Evolutionary conservation across 768 basidiomycete species (phyloP), one percentile per base, ranked within the genome.

Genomic region (Exidia glandulosa): DNA sequence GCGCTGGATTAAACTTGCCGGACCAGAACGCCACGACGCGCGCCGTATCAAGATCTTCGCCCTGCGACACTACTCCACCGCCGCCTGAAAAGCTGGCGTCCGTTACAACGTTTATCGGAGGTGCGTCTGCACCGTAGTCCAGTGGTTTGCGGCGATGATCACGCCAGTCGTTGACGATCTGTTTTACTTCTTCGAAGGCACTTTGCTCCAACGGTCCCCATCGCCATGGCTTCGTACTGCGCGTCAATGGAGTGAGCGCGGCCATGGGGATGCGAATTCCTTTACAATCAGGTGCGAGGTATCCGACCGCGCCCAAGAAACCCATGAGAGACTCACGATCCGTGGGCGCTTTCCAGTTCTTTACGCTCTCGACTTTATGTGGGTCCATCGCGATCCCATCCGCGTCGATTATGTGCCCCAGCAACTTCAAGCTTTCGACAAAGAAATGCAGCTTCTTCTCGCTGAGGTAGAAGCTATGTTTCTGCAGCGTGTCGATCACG

Each of bases 381-480:
- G 75, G 75, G 34, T 80, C 76, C 75, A 79, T 78, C 0, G 56
- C 57, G 23, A 81, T 77, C 0, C 78, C 76, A 0, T 72, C n/a
- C 16, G 73, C 67, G 27, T 72, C 69, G 1, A 81, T 60, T 1
- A 77, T 61, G 1, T 67, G 68, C 0, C 77, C 76, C 0, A 78
- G 65, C 4, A 64, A 23, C 23, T 47, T 57, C n/a, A 75, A 32
- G 37, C 69, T 66, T 0, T 59, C 9, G 0, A 61, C 61, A 0
- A 78, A 60, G 36, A 77, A 73, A 0, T 68, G 61, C 0, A 76
- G 66, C 60, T 79, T 79, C 0, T 62, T 36, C 2, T 63, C 54
- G 32, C 71, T 74, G 0, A 77, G 65, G 68, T 73, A 79, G 1
- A 79, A 64, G 50, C 68, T 66, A 19, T 77, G 70, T 0, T 60